Evolutionary conservation across 768 basidiomycete genomes (phyloP), one percentile per base, ranked within the genome.

Genomic region (Roridomyces roridus): DNA sequence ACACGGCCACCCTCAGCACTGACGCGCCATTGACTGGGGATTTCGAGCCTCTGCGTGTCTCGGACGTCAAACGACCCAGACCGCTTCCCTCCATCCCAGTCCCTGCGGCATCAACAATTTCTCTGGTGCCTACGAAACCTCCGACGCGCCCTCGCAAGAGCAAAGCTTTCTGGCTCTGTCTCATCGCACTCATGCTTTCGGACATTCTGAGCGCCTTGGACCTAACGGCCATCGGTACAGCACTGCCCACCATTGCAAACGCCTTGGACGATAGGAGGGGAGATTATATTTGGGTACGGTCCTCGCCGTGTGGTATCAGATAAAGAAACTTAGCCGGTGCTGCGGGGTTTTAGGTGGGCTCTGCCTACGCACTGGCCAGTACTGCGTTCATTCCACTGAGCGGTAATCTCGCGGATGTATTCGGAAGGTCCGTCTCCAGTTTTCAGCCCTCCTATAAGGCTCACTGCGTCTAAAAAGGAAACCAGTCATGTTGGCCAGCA

Each of bases 361-460:
- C 71, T 3, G 73, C 76, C 6, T 82, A 77, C 51, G 68, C 75
- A 1, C 65, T 82, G 9, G 59, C 76, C 5, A 71, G 70, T 7
- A 76, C 79, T 6, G 74, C 74, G 0, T 63, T 78, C 46, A 66
- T 80, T 10, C 77, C 76, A 0, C 59, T 77, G 62, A 71, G 68
- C 23, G 75, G 76, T 10, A 66, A 65, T 15, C 55, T 75, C 0
- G 72, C 74, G 4, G 55, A 67, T 31, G 48, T 43, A 3, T 76
- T 79, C 24, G 77, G 77, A 34, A 64, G 77, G 6, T 51, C 28
- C 39, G 8, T 34, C 31, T 34, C 15, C 21, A n/a, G n/a, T 9
- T 2, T n/a, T 44, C 2, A 0, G 21, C 7, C 11, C n/a, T 31
- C 3, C 24, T 20, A 11, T 4, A 11, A 36, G n/a, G n/a, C n/a